phyloP scores from a whole-genome alignment of 345 rosid genomes.

The Aquilaria yunnanensis region DNA sequence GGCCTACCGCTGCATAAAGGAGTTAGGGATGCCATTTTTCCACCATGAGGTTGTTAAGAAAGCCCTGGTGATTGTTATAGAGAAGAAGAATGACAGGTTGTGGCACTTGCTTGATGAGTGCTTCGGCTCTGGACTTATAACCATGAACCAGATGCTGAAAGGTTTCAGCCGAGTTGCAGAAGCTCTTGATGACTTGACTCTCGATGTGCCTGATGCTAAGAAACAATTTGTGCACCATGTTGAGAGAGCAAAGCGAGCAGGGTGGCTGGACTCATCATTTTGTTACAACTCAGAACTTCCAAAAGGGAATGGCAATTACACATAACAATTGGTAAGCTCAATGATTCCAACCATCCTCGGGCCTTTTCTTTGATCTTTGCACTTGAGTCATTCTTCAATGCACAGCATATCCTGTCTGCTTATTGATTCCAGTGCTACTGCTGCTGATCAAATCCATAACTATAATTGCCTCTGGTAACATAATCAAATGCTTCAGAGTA shows the following conservation, averaged over 20 bases:
- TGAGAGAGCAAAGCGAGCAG: constrained; percentile 57
- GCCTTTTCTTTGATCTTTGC: no score
- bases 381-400: no score
- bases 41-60: constrained; percentile 87
- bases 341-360: no score
- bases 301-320: constrained; percentile 33
- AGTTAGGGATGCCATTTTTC: constrained; percentile 80
- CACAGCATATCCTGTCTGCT: no score
- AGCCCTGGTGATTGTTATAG: constrained; percentile 47
- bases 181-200: constrained; percentile 63
- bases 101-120: constrained; percentile 55
- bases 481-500: no score
- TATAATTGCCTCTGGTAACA: no score
- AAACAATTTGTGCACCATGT: constrained; percentile 42
- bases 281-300: constrained; percentile 22
- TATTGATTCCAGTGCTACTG: no score
- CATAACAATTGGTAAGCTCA: constrained; percentile 6
- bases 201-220: constrained; percentile 79
- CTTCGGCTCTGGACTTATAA: constrained; percentile 60
- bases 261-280: constrained; percentile 63
- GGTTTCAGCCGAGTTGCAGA: constrained; percentile 68
- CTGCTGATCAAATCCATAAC: no score
- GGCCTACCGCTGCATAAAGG: constrained; percentile 77
- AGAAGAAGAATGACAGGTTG: constrained; percentile 51
- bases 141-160: constrained; percentile 69